Percentiles rank a stretch among this genome's conserved stretches.
Conservation (phyloP, 2,329 filamentous ascomycete genomes). For the Ramularia endophylla region DNA sequence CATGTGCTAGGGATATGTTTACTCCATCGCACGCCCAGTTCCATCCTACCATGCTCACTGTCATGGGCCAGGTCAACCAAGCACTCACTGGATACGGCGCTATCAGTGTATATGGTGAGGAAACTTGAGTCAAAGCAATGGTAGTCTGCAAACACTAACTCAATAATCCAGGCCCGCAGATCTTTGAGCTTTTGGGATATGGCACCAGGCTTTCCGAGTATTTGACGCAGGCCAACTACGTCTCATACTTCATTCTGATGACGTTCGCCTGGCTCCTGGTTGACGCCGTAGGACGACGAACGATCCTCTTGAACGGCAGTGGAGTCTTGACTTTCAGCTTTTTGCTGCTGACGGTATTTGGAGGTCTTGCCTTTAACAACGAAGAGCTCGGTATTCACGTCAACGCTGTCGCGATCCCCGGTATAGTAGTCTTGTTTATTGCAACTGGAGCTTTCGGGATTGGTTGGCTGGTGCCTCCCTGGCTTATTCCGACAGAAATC, state of each 20-base stretch:
- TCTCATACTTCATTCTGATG: constrained; percentile 57
- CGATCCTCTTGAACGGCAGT: constrained; percentile 50
- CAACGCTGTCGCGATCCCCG: constrained; percentile 44
- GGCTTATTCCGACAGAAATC: constrained; percentile 56
- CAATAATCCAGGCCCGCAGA: constrained; percentile 60
- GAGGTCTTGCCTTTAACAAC: constrained; percentile 41
- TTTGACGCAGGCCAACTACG: constrained; percentile 55
- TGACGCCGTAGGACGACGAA: constrained; percentile 50
- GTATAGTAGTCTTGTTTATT: constrained; percentile 49
- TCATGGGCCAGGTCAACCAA: constrained; percentile 60
- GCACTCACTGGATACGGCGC: constrained; percentile 44
- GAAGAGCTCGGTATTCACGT: constrained; percentile 34
- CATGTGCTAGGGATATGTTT: constrained; percentile 45
- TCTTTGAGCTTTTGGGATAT: constrained; percentile 57
- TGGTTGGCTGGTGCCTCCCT: constrained; percentile 54
- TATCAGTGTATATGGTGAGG: constrained; percentile 2
- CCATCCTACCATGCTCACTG: constrained; percentile 54
- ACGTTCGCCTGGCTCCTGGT: constrained; percentile 56
- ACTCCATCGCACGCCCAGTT: constrained; percentile 50
- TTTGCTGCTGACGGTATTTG: constrained; percentile 47
- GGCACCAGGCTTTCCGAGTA: constrained; percentile 47
- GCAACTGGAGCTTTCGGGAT: constrained; percentile 57
- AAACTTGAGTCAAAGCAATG: too few relatives aligned
- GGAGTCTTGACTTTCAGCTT: constrained; percentile 45
- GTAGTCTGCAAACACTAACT: too few relatives aligned